Base-by-base conservation (phyloP, 805 yeast genomes). In the Osmozyma mogii region DNA sequence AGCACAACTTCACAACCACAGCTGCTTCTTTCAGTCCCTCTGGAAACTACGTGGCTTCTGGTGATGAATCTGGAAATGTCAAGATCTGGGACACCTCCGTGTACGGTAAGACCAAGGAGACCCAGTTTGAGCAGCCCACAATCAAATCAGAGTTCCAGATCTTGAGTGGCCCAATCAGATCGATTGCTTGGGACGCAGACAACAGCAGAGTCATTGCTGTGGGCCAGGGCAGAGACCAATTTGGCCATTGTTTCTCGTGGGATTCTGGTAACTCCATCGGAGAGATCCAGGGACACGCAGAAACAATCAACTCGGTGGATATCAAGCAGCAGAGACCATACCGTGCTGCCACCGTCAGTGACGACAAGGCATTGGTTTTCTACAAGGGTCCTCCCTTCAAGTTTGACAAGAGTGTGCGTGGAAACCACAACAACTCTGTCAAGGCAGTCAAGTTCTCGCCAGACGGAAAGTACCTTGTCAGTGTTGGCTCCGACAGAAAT, bases 261-360 rank as follows among this genome's bases (percentile, higher is more conserved):
- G 99, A 92, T 50, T 72, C 95, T 1, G 98, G 98, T 37, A 92
- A 92, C 56, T 75, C 96, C n/a, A 77, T 92, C 25, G 99, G 98
- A 32, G 97, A 92, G 50, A 79, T 89, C 45, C 77, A 87, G 28
- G 98, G 98, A 15, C 98, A 92, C 52, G 70, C 89, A 11, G 78
- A 84, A 15, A 74, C 72, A 27, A 75, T 89, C 49, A 85, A 83
- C 48, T 84, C 92, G 0, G 95, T 87, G 13, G 75, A 81, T 34
- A 79, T 89, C 41, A 79, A 81, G 48, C 85, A 88, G 13, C 73
- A 70, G 39, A 74, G 98, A 55, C 98, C 98, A 7, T 84, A 82
- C 61, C 67, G 95, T 34, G 95, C 95, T 0, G 94, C 82, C 5
- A 87, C 97, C 3, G 96, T 81, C 6, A 74, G 94, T 22, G 96